Evolutionary conservation across 192 early-diverging fungal genomes (phyloP).

Genomic region (Rhizoclosmatium sp.): DNA sequence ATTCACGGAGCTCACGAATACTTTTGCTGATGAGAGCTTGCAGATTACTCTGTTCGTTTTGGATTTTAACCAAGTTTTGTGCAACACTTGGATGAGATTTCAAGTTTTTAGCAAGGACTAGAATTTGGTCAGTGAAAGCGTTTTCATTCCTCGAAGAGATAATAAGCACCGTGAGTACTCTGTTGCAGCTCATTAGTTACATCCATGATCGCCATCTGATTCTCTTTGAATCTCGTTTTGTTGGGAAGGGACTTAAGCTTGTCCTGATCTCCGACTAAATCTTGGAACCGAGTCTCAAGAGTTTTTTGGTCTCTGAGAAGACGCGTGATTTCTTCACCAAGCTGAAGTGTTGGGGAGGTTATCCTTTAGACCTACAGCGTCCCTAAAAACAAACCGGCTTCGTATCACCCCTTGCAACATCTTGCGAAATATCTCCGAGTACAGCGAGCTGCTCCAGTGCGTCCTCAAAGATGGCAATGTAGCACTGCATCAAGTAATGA

Average conservation of each 20-base stretch:
- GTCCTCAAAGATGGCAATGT: constrained; percentile 65
- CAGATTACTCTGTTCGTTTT: constrained; percentile 58
- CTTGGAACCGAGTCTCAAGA: constrained; percentile 55
- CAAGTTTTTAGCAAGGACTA: constrained; percentile 40
- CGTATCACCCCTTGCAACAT: constrained; percentile 38
- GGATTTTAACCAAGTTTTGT: constrained; percentile 63
- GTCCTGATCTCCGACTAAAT: constrained; percentile 55
- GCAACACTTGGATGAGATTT: constrained; percentile 54
- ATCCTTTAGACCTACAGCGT: not conserved
- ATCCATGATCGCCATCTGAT: constrained; percentile 49
- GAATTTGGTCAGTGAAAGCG: not conserved
- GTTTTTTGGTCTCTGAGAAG: constrained; percentile 58
- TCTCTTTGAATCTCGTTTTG: constrained; percentile 56
- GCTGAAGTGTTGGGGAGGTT: constrained; percentile 25
- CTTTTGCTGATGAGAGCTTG: constrained; percentile 54
- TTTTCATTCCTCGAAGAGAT: not conserved
- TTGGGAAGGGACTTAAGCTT: constrained; percentile 48
- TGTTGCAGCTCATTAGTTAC: constrained; percentile 49
- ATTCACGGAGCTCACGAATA: constrained; percentile 57
- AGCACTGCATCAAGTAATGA: constrained; percentile 41
- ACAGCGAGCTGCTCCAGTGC: constrained; percentile 65
- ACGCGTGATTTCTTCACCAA: constrained; percentile 56
- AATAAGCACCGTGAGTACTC: constrained; percentile 45
- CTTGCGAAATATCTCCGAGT: constrained; percentile 56
- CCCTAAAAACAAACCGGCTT: constrained; percentile 38